These are phyloP conservation scores for Porogramme epimiltina DNA, from an alignment of 1,284 basidiomycete genomes.

Conservation along the genomic window DNA sequence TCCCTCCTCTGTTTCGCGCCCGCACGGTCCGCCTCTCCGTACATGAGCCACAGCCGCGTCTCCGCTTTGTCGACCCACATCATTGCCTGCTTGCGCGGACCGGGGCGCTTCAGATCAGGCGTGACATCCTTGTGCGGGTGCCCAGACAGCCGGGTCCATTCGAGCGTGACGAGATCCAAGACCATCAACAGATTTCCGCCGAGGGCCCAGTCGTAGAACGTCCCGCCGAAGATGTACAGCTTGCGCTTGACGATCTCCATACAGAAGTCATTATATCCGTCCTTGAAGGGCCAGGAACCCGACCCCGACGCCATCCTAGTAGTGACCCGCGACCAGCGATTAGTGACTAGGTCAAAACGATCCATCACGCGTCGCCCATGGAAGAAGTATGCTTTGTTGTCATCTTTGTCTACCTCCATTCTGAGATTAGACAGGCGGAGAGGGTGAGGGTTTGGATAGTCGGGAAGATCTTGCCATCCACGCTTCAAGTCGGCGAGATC, in stretches of 20 bases:
- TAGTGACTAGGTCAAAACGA: background rate
- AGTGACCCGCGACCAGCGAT: background rate
- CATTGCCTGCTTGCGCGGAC: background rate
- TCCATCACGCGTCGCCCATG: background rate
- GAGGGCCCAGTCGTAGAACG: background rate
- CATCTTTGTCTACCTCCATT: background rate
- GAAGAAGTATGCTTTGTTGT: background rate
- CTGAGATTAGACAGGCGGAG: background rate
- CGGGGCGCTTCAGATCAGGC: background rate
- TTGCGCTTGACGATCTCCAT: background rate
- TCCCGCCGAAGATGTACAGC: background rate
- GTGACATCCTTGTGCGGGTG: background rate
- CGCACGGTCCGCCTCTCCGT: background rate
- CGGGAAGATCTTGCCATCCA: background rate
- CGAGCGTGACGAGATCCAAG: background rate
- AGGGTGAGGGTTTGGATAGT: background rate
- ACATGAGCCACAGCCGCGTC: background rate
- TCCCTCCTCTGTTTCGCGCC: too few relatives aligned
- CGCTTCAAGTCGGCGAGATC: background rate
- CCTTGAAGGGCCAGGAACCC: too few relatives aligned
- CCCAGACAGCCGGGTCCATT: background rate
- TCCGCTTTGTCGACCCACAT: background rate
- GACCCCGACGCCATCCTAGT: background rate
- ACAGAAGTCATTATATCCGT: background rate
- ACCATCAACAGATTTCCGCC: background rate